Percentiles rank a stretch among this genome's conserved stretches.
These are phyloP conservation scores for Capronia epimyces DNA, from an alignment of 2,329 filamentous ascomycete genomes.

Conservation along the genomic window DNA sequence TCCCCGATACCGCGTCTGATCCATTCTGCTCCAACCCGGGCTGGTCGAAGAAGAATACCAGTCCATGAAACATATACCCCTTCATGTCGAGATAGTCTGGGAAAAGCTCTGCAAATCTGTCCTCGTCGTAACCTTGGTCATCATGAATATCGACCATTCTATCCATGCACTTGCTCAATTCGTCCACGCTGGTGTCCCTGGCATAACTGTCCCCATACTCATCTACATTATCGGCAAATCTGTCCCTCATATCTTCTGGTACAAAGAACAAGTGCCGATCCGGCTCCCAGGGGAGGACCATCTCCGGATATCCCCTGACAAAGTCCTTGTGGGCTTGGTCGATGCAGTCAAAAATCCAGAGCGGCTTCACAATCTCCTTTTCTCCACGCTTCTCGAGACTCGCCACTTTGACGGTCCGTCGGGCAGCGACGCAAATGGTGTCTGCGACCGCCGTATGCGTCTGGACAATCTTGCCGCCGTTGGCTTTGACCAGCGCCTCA, in stretches of 20 bases:
- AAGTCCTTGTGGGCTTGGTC: slow-evolving; percentile 50
- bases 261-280: slow-evolving; percentile 67
- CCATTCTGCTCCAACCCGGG: background rate
- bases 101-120: slow-evolving; percentile 28
- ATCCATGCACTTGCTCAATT: slow-evolving; percentile 45
- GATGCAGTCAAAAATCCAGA: slow-evolving; percentile 80
- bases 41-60: slow-evolving; percentile 42
- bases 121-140: slow-evolving; percentile 25
- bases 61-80: slow-evolving; percentile 48
- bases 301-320: slow-evolving; percentile 48
- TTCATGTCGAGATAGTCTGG: slow-evolving; percentile 16
- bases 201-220: slow-evolving; percentile 77
- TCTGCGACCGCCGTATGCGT: slow-evolving; percentile 56
- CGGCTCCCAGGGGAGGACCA: slow-evolving; percentile 61
- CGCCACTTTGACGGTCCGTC: slow-evolving; percentile 69
- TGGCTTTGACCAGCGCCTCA: slow-evolving; percentile 72
- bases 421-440: slow-evolving; percentile 40
- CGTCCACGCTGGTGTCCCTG: slow-evolving; percentile 59
- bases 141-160: slow-evolving; percentile 35
- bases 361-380: slow-evolving; percentile 68
- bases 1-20: background rate
- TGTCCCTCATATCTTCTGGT: slow-evolving; percentile 49
- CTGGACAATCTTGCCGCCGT: slow-evolving; percentile 76
- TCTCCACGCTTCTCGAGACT: slow-evolving; percentile 69
- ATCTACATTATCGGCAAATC: slow-evolving; percentile 58